Evolutionary conservation across 495 filamentous ascomycete species (phyloP).

Genomic region (Penicillium turbatum): DNA sequence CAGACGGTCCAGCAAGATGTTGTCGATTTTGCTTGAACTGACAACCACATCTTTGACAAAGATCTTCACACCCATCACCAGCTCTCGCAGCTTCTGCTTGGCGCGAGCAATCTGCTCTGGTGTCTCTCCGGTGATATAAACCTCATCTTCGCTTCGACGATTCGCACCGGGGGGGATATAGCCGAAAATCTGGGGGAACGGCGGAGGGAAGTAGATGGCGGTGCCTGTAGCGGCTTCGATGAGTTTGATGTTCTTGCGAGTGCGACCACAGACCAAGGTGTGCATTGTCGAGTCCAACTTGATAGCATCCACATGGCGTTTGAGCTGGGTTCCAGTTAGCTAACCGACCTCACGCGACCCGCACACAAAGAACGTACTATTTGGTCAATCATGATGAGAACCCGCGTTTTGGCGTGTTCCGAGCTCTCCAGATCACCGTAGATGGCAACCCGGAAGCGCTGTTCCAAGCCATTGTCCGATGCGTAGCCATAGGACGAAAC

Average conservation of each 20-base stretch:
- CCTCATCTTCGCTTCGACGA: conserved; percentile 77
- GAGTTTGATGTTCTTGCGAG: conserved; percentile 91
- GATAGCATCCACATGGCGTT: conserved; percentile 76
- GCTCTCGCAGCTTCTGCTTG: conserved; percentile 81
- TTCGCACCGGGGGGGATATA: conserved; percentile 77
- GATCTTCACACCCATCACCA: conserved; percentile 72
- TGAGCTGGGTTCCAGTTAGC: conserved; percentile 59
- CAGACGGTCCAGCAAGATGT: conserved; percentile 81
- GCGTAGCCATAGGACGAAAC: conserved; percentile 61
- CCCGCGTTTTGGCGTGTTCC: conserved; percentile 93
- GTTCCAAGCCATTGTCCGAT: conserved; percentile 63
- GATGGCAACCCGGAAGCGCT: conserved; percentile 83
- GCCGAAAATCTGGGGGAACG: conserved; percentile 82
- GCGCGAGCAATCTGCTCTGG: conserved; percentile 75
- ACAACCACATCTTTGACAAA: conserved; percentile 89
- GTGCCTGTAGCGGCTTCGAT: conserved; percentile 93
- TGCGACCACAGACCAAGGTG: conserved; percentile 82
- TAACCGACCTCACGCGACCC: neutral
- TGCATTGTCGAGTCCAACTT: conserved; percentile 84
- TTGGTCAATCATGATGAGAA: conserved; percentile 96
- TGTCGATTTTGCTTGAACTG: conserved; percentile 85
- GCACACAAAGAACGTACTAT: conserved; percentile 59
- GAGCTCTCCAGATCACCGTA: conserved; percentile 93
- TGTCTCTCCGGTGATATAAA: conserved; percentile 88
- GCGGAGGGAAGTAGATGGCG: conserved; percentile 94